Evolutionary conservation across 2,329 filamentous ascomycete genomes (phyloP).

Genomic region (Aspergillus udagawae): DNA sequence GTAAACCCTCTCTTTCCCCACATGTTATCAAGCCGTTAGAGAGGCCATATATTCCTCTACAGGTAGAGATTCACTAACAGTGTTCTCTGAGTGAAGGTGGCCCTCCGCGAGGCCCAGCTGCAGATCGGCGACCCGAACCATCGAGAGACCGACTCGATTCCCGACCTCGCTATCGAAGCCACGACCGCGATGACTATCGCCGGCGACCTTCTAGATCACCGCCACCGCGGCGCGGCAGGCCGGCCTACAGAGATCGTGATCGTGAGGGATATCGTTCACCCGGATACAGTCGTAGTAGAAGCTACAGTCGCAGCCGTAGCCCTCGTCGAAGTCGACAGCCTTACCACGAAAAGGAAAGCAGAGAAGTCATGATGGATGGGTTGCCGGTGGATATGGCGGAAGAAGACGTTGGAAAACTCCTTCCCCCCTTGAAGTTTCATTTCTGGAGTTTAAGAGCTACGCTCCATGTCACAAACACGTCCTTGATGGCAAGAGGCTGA

Average conservation of each 20-base stretch:
- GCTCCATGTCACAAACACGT: slow-evolving; percentile 13
- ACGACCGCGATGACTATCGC: slow-evolving; percentile 34
- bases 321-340: slow-evolving; percentile 35
- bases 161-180: slow-evolving; percentile 27
- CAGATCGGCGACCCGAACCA: slow-evolving; percentile 35
- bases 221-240: slow-evolving; percentile 33
- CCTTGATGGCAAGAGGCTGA: slow-evolving; percentile 37
- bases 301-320: slow-evolving; percentile 33
- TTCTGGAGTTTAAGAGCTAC: slow-evolving; percentile 12
- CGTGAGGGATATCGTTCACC: slow-evolving; percentile 46
- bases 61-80: slow-evolving; percentile 35
- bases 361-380: slow-evolving; percentile 50
- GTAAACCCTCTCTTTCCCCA: slow-evolving; percentile 43
- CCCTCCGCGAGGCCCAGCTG: slow-evolving; percentile 33
- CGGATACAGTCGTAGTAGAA: slow-evolving; percentile 34
- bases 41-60: slow-evolving; percentile 10
- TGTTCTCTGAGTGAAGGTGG: slow-evolving; percentile 32
- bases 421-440: slow-evolving; percentile 19
- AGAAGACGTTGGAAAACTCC: slow-evolving; percentile 47
- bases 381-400: slow-evolving; percentile 47
- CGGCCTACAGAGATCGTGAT: slow-evolving; percentile 42
- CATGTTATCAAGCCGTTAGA: slow-evolving; percentile 36
- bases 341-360: slow-evolving; percentile 41
- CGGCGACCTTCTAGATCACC: slow-evolving; percentile 31
- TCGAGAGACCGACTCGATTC: slow-evolving; percentile 27